Percentiles rank a stretch among this genome's conserved stretches.
These are phyloP conservation scores for Alternaria consortialis DNA, from an alignment of 2,329 filamentous ascomycete species.

Conservation along the genomic window DNA sequence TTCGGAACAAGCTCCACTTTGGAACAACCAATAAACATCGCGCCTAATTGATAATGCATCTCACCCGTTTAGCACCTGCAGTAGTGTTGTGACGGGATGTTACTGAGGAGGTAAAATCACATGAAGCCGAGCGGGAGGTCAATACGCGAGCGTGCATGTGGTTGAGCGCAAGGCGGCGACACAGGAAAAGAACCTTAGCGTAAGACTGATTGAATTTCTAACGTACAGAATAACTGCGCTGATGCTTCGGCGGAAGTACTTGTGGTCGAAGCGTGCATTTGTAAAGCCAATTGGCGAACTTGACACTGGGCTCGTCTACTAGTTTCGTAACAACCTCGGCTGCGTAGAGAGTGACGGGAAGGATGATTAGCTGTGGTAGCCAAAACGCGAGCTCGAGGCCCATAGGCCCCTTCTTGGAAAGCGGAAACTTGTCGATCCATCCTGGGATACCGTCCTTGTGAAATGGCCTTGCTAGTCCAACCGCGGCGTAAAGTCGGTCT, in stretches of 20 bases:
- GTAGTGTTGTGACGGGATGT: slow-evolving; percentile 9
- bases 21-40: slow-evolving; percentile 21
- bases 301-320: slow-evolving; percentile 64
- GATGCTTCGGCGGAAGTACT: slow-evolving; percentile 11
- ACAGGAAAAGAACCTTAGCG: neutral
- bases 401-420: slow-evolving; percentile 65
- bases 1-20: slow-evolving; percentile 25
- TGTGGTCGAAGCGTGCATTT: slow-evolving; percentile 50
- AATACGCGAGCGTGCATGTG: neutral
- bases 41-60: neutral
- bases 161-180: neutral
- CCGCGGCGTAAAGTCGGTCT: slow-evolving; percentile 69
- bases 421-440: slow-evolving; percentile 66
- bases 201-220: neutral
- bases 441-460: slow-evolving; percentile 62
- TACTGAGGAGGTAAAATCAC: slow-evolving; percentile 8
- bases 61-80: slow-evolving; percentile 4
- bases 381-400: slow-evolving; percentile 67
- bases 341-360: slow-evolving; percentile 43
- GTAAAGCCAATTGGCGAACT: slow-evolving; percentile 62
- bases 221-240: slow-evolving; percentile 12
- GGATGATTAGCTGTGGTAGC: slow-evolving; percentile 63
- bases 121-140: slow-evolving; percentile 22
- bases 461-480: slow-evolving; percentile 63
- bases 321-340: slow-evolving; percentile 48